Base-by-base conservation (phyloP, 2,329 filamentous ascomycete species). In the Aspergillus chevalieri region DNA sequence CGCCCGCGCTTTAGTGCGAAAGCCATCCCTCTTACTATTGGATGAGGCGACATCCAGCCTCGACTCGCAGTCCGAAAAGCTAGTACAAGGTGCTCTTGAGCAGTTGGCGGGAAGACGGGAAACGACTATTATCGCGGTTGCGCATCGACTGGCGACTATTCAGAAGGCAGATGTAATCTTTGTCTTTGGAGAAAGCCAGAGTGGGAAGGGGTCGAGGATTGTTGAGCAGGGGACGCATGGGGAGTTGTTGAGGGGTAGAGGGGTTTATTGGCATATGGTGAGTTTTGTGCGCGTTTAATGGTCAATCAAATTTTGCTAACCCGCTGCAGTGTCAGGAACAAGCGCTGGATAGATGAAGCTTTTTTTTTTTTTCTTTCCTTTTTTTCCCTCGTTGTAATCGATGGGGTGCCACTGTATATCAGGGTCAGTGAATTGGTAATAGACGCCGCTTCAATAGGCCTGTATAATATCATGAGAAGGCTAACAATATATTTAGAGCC, bases 111-210 rank as follows among this genome's bases (percentile, higher is more conserved):
- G 76, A 3, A 74, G 76, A 54, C 79, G 79, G 6, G 83, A 60
- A 26, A 61, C 66, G 47, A 81, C 88, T 2, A 87, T 87, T 52
- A 74, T 93, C 3, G 86, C 86, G 2, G 86, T 93, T 9, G 88
- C 88, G 1, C 88, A 92, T 65, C 76, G 87, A 12, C 73, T 92
- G 44, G 84, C 84, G 0, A 92, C 86, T 10, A 83, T 91, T 17
- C 86, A 87, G 65, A 85, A 90, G 57, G 86, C 87, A 1, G 84
- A 92, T 64, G 73, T 84, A n/a, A 91, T 91, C 39, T 89, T 87
- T 58, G 86, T 92, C 0, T 80, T 93, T 44, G 85, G 86, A 9
- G 78, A 83, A 52, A 82, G 84, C 2, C 57, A 54, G 6, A 44
- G 47, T 6, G 60, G 56, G 1, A 21, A 43, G 8, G 65, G 64